phyloP scores from a whole-genome alignment of 208 protist genomes.

The Leishmania braziliensis region DNA sequence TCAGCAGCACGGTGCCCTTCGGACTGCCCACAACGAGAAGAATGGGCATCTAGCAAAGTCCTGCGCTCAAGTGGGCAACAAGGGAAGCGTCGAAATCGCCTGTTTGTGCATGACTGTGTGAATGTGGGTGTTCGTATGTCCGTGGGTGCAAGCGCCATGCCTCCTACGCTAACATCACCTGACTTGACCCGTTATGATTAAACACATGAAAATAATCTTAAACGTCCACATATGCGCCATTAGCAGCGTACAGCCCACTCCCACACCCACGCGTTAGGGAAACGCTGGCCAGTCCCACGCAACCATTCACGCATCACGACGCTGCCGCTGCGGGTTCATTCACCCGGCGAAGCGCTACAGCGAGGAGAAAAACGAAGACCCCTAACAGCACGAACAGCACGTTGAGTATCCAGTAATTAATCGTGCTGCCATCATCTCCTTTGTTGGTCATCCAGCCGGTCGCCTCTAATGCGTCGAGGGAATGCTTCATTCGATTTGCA shows the following conservation, averaged over 20 bases:
- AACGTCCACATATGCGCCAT: neutral
- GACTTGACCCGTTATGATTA: neutral
- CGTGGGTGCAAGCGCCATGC: neutral
- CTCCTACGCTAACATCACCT: neutral
- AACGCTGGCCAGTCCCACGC: neutral
- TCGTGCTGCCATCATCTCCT: neutral
- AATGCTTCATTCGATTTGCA: conserved; percentile 9
- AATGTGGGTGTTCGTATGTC: neutral
- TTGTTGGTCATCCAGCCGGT: conserved; percentile 19
- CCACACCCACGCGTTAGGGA: neutral
- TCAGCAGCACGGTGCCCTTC: neutral
- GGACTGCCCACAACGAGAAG: neutral
- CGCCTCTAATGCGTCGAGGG: neutral
- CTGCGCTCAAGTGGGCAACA: neutral
- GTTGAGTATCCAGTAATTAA: conserved; percentile 26
- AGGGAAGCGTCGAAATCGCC: neutral
- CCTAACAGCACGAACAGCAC: conserved; percentile 42
- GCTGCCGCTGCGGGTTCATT: neutral
- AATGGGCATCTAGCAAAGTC: neutral
- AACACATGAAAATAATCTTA: conserved; percentile 4
- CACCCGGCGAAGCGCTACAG: conserved; percentile 12
- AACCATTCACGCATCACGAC: neutral
- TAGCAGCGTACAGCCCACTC: neutral
- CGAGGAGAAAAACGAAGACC: conserved; percentile 28
- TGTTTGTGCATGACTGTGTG: no score